Evolutionary conservation across 768 basidiomycete species (phyloP).

Genomic region (Auricularia heimuer): DNA sequence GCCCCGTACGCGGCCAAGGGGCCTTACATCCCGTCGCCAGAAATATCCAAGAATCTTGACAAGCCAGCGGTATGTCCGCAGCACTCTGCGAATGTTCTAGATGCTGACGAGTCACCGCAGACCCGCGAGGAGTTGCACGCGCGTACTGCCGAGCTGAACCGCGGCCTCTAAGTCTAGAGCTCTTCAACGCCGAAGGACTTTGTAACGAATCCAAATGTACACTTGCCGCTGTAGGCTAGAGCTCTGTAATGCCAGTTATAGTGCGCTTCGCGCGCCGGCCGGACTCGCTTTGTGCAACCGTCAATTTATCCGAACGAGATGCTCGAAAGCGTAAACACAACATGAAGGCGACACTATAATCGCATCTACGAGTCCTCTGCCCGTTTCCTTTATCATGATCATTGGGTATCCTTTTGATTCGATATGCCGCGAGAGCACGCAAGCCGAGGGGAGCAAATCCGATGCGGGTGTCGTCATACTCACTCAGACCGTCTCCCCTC

Average conservation of each 20-base stretch:
- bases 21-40: not conserved
- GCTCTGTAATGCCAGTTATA: not conserved
- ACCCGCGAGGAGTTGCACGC: constrained; percentile 1
- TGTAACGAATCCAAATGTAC: no score
- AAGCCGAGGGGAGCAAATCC: no score
- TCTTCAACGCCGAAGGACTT: not conserved
- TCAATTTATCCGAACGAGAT: no score
- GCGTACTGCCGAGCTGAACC: not conserved
- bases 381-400: no score
- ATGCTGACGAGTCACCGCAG: not conserved
- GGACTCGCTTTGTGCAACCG: no score
- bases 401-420: no score
- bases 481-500: not conserved
- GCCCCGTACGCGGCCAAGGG: not conserved
- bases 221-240: no score
- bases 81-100: not conserved
- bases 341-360: no score
- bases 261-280: not conserved
- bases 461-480: no score
- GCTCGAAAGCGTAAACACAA: no score
- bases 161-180: not conserved
- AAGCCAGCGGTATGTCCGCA: not conserved
- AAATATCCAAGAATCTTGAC: not conserved
- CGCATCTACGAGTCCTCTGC: no score
- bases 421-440: no score